These are phyloP conservation scores for Magnolia changhungtana DNA, from an alignment of 164 flowering plant genomes.

Conservation along the genomic window DNA sequence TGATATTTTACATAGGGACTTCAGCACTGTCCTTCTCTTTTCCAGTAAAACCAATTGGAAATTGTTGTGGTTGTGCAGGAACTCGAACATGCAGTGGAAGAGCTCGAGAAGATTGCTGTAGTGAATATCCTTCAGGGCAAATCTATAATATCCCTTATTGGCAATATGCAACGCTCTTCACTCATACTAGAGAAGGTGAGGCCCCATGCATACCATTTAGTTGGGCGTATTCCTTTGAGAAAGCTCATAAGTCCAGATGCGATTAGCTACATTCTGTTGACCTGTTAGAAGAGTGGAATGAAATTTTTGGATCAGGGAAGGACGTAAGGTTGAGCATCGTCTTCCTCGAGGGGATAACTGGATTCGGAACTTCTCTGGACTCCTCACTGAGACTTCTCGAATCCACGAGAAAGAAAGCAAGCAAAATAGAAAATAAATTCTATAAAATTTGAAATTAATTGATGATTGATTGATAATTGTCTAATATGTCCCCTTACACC, in stretches of 20 bases:
- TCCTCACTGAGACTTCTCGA: too few relatives aligned
- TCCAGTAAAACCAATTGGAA: background rate
- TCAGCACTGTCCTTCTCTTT: background rate
- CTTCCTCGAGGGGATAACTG: too few relatives aligned
- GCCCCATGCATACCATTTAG: background rate
- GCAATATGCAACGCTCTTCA: conserved; percentile 89
- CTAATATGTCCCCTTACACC: too few relatives aligned
- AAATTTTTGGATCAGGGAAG: too few relatives aligned
- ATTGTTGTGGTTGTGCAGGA: conserved; percentile 44
- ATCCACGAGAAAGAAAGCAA: too few relatives aligned
- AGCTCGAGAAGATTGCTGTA: conserved; percentile 88
- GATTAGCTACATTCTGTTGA: background rate
- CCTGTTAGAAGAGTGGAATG: background rate
- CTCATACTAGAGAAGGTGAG: conserved; percentile 82
- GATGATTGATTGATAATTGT: too few relatives aligned
- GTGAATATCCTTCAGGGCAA: conserved; percentile 78
- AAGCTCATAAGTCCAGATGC: background rate
- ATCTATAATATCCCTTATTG: conserved; percentile 92
- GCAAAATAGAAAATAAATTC: too few relatives aligned
- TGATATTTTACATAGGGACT: background rate
- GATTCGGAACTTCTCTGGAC: too few relatives aligned
- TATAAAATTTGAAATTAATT: too few relatives aligned
- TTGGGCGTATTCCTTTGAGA: background rate
- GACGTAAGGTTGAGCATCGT: too few relatives aligned
- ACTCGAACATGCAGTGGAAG: conserved; percentile 87